Percentiles rank a stretch among this genome's conserved stretches.
Evolutionary conservation across 106 monocot genomes (phyloP).

Genomic region (Allium fistulosum): DNA sequence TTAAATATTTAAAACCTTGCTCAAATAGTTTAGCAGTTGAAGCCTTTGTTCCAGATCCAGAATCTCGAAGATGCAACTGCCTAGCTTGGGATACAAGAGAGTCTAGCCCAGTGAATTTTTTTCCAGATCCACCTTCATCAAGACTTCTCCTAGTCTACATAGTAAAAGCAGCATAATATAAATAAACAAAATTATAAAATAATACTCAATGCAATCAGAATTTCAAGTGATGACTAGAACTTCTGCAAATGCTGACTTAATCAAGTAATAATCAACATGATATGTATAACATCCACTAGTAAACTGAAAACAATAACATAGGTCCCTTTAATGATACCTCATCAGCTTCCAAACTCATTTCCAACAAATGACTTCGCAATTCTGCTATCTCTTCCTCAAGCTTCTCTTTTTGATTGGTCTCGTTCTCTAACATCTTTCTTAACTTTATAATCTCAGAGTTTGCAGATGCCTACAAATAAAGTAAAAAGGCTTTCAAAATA

Average conservation of each 20-base stretch:
- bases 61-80: constrained; percentile 51
- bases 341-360: constrained; percentile 89
- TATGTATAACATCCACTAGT: neutral
- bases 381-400: constrained; percentile 89
- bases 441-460: constrained; percentile 66
- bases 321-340: constrained; percentile 42
- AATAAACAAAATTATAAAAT: constrained; percentile 1
- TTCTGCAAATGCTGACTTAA: neutral
- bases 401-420: constrained; percentile 75
- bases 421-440: constrained; percentile 75
- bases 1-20: constrained; percentile 43
- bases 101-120: constrained; percentile 70
- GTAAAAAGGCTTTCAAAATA: neutral
- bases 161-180: constrained; percentile 5
- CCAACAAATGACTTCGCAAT: constrained; percentile 71
- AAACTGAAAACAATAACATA: neutral
- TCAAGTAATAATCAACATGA: too few relatives aligned
- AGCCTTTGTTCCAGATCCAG: constrained; percentile 70
- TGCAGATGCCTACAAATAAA: constrained; percentile 45
- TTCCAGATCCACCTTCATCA: constrained; percentile 70
- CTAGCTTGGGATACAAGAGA: constrained; percentile 73
- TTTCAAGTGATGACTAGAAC: neutral
- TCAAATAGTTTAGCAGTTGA: constrained; percentile 90
- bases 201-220: neutral
- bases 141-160: constrained; percentile 83